Evolutionary conservation across 169 alveolate genomes (phyloP), one percentile per base, ranked within the genome.

Genomic region (Babesia sp.): DNA sequence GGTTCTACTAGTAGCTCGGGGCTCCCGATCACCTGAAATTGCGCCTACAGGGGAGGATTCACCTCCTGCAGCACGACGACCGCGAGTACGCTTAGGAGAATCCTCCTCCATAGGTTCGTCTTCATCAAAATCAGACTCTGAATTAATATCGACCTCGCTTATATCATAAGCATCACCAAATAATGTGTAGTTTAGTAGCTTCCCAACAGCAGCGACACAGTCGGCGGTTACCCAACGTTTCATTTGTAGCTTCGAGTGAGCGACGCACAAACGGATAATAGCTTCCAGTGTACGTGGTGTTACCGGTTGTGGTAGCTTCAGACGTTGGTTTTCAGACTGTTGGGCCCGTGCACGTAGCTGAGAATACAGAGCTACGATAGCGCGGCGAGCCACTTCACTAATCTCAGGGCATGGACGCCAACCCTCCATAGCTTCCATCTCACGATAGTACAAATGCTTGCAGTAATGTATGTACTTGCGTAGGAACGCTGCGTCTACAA

Each of bases 231-330:
- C 93, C 85, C 86, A 91, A 29, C 91, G 90, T 36, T 84, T 78
- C 71, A 94, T 70, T 66, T 90, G 83, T 60, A 94, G 73, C 75
- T 92, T 92, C 33, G 96, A 91, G 59, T 92, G 95, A 34, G 96
- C 95, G 9, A 95, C 90, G 5, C 96, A 92, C 14, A 94, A 87
- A 31, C 97, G 93, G 33, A 94, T 87, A 45, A 90, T 86, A 9
- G 96, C 97, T 79, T 94, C 97, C 54, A 94, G 86, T 9, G 96
- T 91, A 61, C 97, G 84, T 20, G 93, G 93, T 12, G 93, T 75
- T 31, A 87, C 93, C 18, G 89, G 81, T 68, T 87, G 93, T 42
- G 83, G 84, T 31, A 83, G 63, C 82, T 83, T 83, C 63, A 70
- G 69, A 36, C 77, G 89, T 28, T 84, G 72, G 64, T 39, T 31